phyloP scores from a whole-genome alignment of 2,329 filamentous ascomycete genomes.

The Escovopsis weberi region DNA sequence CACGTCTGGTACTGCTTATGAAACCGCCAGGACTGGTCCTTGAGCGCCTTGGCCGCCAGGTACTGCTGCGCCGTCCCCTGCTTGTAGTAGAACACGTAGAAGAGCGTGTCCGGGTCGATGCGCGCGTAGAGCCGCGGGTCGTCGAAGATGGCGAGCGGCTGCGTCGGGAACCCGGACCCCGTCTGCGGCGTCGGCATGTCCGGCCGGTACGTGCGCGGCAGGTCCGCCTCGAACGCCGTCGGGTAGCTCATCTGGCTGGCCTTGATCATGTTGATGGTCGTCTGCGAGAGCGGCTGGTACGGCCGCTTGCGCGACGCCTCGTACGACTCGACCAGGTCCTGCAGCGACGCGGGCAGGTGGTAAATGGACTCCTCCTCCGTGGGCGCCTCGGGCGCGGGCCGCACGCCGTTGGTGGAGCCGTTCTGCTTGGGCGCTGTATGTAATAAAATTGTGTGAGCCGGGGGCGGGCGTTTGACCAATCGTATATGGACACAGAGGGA shows the following conservation, averaged over 20 bases:
- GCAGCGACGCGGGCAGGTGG: conserved; percentile 75
- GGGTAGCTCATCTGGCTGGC: conserved; percentile 61
- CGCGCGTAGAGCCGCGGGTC: conserved; percentile 75
- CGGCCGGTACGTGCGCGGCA: conserved; percentile 71
- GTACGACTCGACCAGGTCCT: conserved; percentile 83
- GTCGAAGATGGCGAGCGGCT: conserved; percentile 82
- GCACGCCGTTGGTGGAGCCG: conserved; percentile 37
- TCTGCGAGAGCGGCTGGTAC: conserved; percentile 44
- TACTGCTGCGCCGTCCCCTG: conserved; percentile 94
- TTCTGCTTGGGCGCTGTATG: conserved; percentile 21
- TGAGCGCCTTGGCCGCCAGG: conserved; percentile 87
- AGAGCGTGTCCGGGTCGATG: conserved; percentile 90
- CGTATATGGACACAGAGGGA: not conserved
- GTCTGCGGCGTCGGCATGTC: conserved; percentile 62
- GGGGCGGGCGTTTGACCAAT: too few relatives aligned
- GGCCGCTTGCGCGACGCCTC: conserved; percentile 65
- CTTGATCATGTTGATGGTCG: conserved; percentile 59
- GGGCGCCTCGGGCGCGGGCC: conserved; percentile 25
- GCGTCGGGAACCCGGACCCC: conserved; percentile 76
- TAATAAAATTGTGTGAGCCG: too few relatives aligned
- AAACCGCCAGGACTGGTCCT: conserved; percentile 97
- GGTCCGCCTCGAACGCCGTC: conserved; percentile 64
- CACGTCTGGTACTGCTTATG: conserved; percentile 99
- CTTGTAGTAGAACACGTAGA: conserved; percentile 98
- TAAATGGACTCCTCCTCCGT: conserved; percentile 69